These are phyloP conservation scores for Pseudomassariella vexata DNA, from an alignment of 2,329 filamentous ascomycete species.

Conservation along the genomic window DNA sequence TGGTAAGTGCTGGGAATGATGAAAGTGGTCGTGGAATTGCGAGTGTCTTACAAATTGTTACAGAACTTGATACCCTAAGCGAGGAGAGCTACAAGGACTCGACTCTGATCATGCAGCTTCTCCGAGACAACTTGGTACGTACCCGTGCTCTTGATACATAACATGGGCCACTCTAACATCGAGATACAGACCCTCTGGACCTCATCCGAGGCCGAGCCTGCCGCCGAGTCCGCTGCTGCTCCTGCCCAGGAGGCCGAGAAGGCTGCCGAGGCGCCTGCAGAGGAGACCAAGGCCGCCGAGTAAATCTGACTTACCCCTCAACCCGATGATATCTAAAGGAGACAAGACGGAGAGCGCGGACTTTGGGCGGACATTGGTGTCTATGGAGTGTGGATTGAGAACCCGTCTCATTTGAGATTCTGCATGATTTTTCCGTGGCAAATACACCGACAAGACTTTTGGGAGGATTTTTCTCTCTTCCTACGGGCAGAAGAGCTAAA, in stretches of 20 bases:
- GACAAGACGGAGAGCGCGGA: constrained; percentile 26
- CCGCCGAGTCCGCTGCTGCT: constrained; percentile 45
- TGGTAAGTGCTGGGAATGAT: constrained; percentile 31
- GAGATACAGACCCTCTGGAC: constrained; percentile 86
- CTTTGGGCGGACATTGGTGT: constrained; percentile 50
- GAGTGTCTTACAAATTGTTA: constrained; percentile 16
- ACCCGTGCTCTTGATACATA: not conserved
- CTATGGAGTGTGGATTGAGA: constrained; percentile 56
- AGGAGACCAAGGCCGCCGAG: constrained; percentile 66
- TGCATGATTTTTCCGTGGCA: constrained; percentile 48
- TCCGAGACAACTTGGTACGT: constrained; percentile 89
- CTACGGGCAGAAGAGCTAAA: constrained; percentile 27
- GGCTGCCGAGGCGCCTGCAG: constrained; percentile 48
- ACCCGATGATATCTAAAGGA: constrained; percentile 35
- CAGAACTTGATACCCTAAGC: constrained; percentile 91
- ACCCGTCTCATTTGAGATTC: constrained; percentile 36
- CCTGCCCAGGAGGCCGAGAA: constrained; percentile 51
- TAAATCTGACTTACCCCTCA: constrained; percentile 37
- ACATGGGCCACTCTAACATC: constrained; percentile 21
- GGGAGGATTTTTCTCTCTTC: constrained; percentile 21
- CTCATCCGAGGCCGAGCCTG: constrained; percentile 89
- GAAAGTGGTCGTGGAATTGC: too few relatives aligned
- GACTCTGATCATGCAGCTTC: constrained; percentile 96
- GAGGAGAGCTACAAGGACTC: constrained; percentile 99
- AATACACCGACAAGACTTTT: constrained; percentile 34